These are phyloP conservation scores for Anaeromyces robustus DNA, from an alignment of 192 early-diverging fungal species.

Conservation along the genomic window DNA sequence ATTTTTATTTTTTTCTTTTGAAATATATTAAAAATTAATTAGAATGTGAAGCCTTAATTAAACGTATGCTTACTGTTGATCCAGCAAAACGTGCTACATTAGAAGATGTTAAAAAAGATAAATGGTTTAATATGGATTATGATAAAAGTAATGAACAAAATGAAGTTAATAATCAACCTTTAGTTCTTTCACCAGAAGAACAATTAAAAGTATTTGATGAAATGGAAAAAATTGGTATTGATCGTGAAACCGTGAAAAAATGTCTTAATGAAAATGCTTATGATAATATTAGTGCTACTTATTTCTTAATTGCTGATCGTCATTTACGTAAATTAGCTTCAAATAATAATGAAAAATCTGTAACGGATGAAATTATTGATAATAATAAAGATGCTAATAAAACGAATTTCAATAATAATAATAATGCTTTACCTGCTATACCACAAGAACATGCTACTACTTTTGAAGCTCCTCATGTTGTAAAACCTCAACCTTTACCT, in stretches of 20 bases:
- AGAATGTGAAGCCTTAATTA: slow-evolving; percentile 39
- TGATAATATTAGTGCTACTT: slow-evolving; percentile 36
- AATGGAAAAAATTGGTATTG: slow-evolving; percentile 37
- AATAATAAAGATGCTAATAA: neutral
- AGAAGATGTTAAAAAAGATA: slow-evolving; percentile 30
- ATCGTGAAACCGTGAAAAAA: slow-evolving; percentile 19
- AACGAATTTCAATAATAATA: neutral
- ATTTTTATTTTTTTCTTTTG: no score
- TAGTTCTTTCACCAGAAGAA: slow-evolving; percentile 22
- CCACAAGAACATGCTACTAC: slow-evolving; percentile 1
- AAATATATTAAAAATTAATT: neutral
- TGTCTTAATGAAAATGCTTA: slow-evolving; percentile 27
- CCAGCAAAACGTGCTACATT: slow-evolving; percentile 31
- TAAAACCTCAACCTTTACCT: neutral
- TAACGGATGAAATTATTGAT: slow-evolving; percentile 10
- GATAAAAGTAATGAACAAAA: neutral
- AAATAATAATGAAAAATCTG: slow-evolving; percentile 6
- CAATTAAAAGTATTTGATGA: slow-evolving; percentile 25
- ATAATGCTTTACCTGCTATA: slow-evolving; percentile 9
- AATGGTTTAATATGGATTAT: neutral
- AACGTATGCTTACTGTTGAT: slow-evolving; percentile 36
- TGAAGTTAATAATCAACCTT: neutral
- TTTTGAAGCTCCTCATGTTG: neutral
- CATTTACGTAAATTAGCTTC: slow-evolving; percentile 16
- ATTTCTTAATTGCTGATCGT: slow-evolving; percentile 34